Base-by-base conservation (phyloP, 2,329 filamentous ascomycete species). In the Hypoxylon sp. region DNA sequence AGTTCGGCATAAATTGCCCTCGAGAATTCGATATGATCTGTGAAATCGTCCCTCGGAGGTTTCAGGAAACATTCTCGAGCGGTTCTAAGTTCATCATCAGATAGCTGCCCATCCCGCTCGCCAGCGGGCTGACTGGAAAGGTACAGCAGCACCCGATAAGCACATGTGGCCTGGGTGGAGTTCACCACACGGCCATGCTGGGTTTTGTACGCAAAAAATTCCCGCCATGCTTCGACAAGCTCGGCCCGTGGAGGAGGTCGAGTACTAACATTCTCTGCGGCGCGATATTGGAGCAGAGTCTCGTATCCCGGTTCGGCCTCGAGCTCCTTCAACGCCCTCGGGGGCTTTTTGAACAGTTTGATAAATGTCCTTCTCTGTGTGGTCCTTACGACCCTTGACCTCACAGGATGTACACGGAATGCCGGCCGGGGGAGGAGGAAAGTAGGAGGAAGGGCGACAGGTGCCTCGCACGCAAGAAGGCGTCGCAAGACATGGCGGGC, bases 261-360 rank as follows among this genome's bases (percentile, higher is more conserved):
- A 37, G 89, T 83, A 56, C 87, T 85, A 62, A 92, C 86, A 56
- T 87, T 84, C 72, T 90, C 82, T 67, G 88, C 87, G 72, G 88
- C 87, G 57, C 87, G 83, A 78, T 93, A 87, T 65, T 92, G 87
- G 74, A 92, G 86, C 81, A 97, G 88, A 15, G 86, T 87, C 70
- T 89, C 88, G 75, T 94, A 87, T 58, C 93, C 94, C 0, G 88
- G 91, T 74, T 89, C 92, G 67, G 90, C 82, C 73, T 89, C 85
- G 55, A 89, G 84, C 21, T 88, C 84, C 77, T 89, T 90, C 47
- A 89, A 80, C 62, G 86, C 82, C 65, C 88, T 84, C 17, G 88
- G 85, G 2, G 88, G 81, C 73, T 89, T 88, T 69, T 84, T 77
- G 72, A 92, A 87, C 51, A 93, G 81, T 27, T 85, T 85, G 73